These are phyloP conservation scores for Pseudomonodictys pantanalensis DNA, from an alignment of 495 filamentous ascomycete species.

Conservation along the genomic window DNA sequence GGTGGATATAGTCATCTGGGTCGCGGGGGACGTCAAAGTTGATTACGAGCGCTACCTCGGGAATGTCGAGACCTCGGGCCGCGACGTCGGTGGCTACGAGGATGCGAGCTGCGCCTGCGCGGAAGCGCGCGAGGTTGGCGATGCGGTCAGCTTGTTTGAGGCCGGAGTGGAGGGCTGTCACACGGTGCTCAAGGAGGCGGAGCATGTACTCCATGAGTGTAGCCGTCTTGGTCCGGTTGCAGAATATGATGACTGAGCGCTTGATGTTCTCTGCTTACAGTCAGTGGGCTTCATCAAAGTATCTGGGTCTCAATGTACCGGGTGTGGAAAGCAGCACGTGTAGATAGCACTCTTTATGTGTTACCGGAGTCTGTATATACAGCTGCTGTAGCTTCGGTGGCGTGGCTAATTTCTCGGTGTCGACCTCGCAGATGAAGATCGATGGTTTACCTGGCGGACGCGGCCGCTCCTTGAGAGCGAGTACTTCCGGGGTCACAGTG, in stretches of 20 bases:
- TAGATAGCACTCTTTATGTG: slow-evolving; percentile 88
- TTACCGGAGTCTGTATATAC: slow-evolving; percentile 82
- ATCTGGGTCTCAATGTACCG: not conserved
- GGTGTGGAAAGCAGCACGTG: slow-evolving; percentile 81
- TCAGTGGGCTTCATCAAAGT: not conserved
- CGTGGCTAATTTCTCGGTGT: slow-evolving; percentile 67
- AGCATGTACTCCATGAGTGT: slow-evolving; percentile 83
- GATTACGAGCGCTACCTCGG: slow-evolving; percentile 81
- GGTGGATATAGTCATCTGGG: slow-evolving; percentile 96
- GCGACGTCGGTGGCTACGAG: slow-evolving; percentile 96
- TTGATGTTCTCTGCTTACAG: slow-evolving; percentile 59
- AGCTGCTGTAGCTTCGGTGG: slow-evolving; percentile 77
- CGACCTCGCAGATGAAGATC: slow-evolving; percentile 86
- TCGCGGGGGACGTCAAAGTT: slow-evolving; percentile 95
- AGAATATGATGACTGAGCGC: slow-evolving; percentile 85
- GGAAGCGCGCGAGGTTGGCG: slow-evolving; percentile 84
- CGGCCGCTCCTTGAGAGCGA: slow-evolving; percentile 72
- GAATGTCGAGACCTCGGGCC: slow-evolving; percentile 93
- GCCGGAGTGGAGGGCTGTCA: slow-evolving; percentile 83
- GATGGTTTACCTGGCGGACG: slow-evolving; percentile 62
- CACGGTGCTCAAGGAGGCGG: slow-evolving; percentile 78
- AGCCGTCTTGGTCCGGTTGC: slow-evolving; percentile 86
- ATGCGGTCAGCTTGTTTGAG: slow-evolving; percentile 80
- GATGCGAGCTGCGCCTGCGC: slow-evolving; percentile 84
- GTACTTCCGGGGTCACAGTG: slow-evolving; percentile 90